These are phyloP conservation scores for Pyricularia grisea DNA, from an alignment of 2,329 filamentous ascomycete species.

Conservation along the genomic window DNA sequence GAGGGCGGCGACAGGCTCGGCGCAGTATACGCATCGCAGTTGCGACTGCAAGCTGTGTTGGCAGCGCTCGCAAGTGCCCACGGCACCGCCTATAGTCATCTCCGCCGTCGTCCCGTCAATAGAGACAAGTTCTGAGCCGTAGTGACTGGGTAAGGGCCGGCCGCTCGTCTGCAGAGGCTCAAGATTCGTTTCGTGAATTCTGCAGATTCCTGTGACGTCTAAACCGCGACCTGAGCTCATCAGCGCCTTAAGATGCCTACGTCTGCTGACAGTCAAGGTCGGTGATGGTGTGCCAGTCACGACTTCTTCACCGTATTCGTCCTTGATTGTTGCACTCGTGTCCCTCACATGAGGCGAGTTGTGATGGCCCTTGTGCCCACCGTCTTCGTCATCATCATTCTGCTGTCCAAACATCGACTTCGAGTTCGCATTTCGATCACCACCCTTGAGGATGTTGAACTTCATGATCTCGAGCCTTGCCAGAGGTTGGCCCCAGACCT, in stretches of 20 bases:
- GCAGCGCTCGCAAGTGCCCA: constrained; percentile 41
- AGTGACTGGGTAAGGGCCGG: constrained; percentile 18
- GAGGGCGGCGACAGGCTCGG: constrained; percentile 48
- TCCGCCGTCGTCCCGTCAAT: constrained; percentile 38
- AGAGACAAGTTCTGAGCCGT: constrained; percentile 15
- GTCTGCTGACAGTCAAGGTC: constrained; percentile 43
- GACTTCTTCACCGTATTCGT: neutral
- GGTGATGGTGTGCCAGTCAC: constrained; percentile 17
- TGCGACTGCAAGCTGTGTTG: constrained; percentile 41
- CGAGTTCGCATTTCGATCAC: constrained; percentile 13
- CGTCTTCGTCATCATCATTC: neutral
- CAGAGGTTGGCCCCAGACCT: constrained; percentile 55
- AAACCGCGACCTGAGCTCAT: constrained; percentile 45
- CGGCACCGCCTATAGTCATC: constrained; percentile 30
- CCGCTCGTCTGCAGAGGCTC: constrained; percentile 42
- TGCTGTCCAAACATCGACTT: constrained; percentile 2
- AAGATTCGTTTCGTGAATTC: constrained; percentile 51
- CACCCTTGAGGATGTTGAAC: constrained; percentile 49
- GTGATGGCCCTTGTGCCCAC: neutral
- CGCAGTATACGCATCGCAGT: constrained; percentile 52
- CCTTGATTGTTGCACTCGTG: neutral
- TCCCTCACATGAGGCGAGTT: neutral
- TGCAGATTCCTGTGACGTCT: constrained; percentile 54
- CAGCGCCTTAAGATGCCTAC: constrained; percentile 40
- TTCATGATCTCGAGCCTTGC: constrained; percentile 59